These are phyloP conservation scores for Naganishia liquefaciens DNA, from an alignment of 1,284 basidiomycete species.

Conservation along the genomic window DNA sequence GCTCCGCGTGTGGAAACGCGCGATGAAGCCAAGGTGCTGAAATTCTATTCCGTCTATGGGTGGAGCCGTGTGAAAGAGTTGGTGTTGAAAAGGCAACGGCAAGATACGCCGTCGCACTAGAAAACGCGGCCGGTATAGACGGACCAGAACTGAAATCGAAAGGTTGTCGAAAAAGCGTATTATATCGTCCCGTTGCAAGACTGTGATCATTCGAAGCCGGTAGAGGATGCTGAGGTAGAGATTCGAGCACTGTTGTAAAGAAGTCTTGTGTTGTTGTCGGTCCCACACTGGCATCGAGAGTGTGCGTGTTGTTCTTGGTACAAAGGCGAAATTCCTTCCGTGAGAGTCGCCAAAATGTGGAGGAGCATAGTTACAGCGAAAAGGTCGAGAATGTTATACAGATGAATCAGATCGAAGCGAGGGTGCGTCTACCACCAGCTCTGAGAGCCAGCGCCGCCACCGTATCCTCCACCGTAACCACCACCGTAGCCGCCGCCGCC, in stretches of 20 bases:
- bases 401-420: not conserved
- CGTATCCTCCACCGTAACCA: constrained; percentile 24
- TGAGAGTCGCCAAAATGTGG: constrained; percentile 25
- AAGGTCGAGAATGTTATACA: not conserved
- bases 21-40: constrained; percentile 13
- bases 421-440: constrained; percentile 29
- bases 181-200: constrained; percentile 24
- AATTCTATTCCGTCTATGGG: constrained; percentile 28
- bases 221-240: constrained; percentile 20
- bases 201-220: constrained; percentile 5
- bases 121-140: constrained; percentile 28
- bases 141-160: constrained; percentile 31
- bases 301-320: constrained; percentile 21
- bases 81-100: constrained; percentile 10
- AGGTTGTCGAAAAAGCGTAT: constrained; percentile 15
- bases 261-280: constrained; percentile 20
- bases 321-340: constrained; percentile 26
- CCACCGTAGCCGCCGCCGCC: constrained; percentile 47
- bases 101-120: constrained; percentile 8
- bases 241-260: constrained; percentile 17
- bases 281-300: constrained; percentile 11
- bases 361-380: constrained; percentile 23
- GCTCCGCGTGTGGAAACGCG: constrained; percentile 1
- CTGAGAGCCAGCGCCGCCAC: constrained; percentile 17
- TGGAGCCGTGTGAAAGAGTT: constrained; percentile 8